Percentiles rank a stretch among this genome's conserved stretches.
Conservation (phyloP, 805 yeast genomes). For the Saturnispora serradocipensis region DNA sequence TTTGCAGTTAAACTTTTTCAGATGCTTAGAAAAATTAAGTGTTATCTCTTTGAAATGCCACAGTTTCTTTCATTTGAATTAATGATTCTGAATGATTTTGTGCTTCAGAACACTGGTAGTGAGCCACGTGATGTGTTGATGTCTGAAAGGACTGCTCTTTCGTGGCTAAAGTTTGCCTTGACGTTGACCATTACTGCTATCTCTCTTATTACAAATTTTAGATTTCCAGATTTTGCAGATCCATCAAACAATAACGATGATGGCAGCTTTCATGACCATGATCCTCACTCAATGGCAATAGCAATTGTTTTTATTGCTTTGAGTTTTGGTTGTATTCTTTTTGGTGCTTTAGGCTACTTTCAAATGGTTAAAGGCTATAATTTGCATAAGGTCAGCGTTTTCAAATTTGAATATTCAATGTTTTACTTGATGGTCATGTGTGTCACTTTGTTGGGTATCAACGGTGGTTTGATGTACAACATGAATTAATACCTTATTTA, state of each 20-base stretch:
- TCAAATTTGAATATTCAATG: slow-evolving; percentile 5
- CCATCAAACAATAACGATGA: neutral
- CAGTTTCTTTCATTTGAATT: neutral
- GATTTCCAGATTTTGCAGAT: slow-evolving; percentile 28
- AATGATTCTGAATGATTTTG: slow-evolving; percentile 12
- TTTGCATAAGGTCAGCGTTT: slow-evolving; percentile 3
- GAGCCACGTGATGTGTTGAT: slow-evolving; percentile 48
- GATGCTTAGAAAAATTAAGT: neutral
- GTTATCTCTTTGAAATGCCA: neutral
- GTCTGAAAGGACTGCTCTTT: slow-evolving; percentile 42
- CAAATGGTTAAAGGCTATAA: slow-evolving; percentile 5
- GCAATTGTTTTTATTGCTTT: slow-evolving; percentile 1
- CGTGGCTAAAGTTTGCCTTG: slow-evolving; percentile 38
- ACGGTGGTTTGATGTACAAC: neutral
- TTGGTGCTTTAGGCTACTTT: slow-evolving; percentile 9
- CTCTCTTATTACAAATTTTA: slow-evolving; percentile 36
- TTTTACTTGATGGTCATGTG: slow-evolving; percentile 1
- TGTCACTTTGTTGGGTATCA: slow-evolving; percentile 1
- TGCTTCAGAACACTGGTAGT: slow-evolving; percentile 30
- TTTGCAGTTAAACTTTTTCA: neutral
- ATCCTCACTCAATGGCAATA: neutral
- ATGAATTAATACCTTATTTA: neutral
- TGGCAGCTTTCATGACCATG: neutral
- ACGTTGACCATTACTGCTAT: slow-evolving; percentile 37
- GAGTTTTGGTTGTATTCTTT: slow-evolving; percentile 7